Percentiles rank a stretch among this genome's conserved stretches.
Evolutionary conservation across 495 filamentous ascomycete species (phyloP).

Genomic region (Margaritispora aquatica): DNA sequence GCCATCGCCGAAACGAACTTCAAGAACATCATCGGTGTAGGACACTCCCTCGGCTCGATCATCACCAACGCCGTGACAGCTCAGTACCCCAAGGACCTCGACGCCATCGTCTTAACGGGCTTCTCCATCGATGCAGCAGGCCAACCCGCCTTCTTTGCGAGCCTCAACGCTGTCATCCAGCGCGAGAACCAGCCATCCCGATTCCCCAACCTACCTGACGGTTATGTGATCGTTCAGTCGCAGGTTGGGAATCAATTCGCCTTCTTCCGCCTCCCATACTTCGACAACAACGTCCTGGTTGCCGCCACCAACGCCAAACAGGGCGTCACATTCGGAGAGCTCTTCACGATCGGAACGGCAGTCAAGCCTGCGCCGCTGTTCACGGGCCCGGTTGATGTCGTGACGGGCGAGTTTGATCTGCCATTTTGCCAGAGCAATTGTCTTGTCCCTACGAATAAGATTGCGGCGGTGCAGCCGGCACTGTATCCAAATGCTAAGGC

Average conservation of each 20-base stretch:
- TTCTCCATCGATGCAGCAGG: slow-evolving; percentile 7
- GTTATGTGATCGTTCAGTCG: not conserved
- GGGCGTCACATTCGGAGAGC: slow-evolving; percentile 22
- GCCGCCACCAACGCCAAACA: slow-evolving; percentile 21
- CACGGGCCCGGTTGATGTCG: slow-evolving; percentile 26
- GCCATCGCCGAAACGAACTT: slow-evolving; percentile 20
- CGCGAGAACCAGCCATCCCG: slow-evolving; percentile 16
- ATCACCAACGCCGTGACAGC: slow-evolving; percentile 31
- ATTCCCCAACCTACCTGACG: slow-evolving; percentile 8
- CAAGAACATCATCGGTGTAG: slow-evolving; percentile 45
- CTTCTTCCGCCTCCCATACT: slow-evolving; percentile 6
- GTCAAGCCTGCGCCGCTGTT: slow-evolving; percentile 15
- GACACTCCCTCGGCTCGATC: slow-evolving; percentile 45
- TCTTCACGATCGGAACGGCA: slow-evolving; percentile 14
- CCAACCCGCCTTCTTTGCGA: slow-evolving; percentile 8
- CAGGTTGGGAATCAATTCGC: slow-evolving; percentile 1
- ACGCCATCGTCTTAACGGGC: slow-evolving; percentile 11
- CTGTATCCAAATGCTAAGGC: slow-evolving; percentile 14
- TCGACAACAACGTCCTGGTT: not conserved
- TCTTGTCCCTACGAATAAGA: slow-evolving; percentile 10
- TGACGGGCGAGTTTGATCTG: slow-evolving; percentile 28
- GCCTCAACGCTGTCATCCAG: slow-evolving; percentile 20
- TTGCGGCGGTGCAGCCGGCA: slow-evolving; percentile 3
- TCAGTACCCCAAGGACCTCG: not conserved
- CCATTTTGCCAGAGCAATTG: slow-evolving; percentile 27